Evolutionary conservation across 208 protist species (phyloP).

Genomic region (Trypanosoma conorhini): DNA sequence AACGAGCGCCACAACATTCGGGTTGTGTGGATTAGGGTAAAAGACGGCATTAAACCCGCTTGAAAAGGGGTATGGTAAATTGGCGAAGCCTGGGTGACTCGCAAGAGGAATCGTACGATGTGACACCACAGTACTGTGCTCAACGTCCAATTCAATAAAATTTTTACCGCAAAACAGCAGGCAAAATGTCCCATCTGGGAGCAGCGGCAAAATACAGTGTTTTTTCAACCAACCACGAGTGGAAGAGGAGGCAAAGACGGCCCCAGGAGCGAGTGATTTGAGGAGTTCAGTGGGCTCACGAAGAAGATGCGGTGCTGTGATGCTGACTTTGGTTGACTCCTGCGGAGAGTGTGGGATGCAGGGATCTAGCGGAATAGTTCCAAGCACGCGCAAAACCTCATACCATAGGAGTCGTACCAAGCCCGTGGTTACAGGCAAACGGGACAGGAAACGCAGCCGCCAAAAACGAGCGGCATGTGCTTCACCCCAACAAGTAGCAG

Average conservation of each 20-base stretch:
- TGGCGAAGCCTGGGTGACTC: conserved; percentile 41
- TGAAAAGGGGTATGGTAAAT: conserved; percentile 59
- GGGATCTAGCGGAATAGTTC: conserved; percentile 20
- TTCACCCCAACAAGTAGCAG: conserved; percentile 36
- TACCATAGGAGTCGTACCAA: conserved; percentile 67
- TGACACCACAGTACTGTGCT: conserved; percentile 13
- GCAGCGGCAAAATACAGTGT: conserved; percentile 51
- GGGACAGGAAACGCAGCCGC: conserved; percentile 51
- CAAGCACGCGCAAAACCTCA: conserved; percentile 21
- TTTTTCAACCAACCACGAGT: conserved; percentile 35
- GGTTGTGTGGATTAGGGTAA: conserved; percentile 43
- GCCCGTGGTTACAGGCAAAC: conserved; percentile 43
- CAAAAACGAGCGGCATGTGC: conserved; percentile 57
- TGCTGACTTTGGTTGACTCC: conserved; percentile 15
- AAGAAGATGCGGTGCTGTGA: conserved; percentile 27
- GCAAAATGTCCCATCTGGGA: conserved; percentile 26
- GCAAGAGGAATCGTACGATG: conserved; percentile 22
- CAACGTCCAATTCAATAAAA: conserved; percentile 53
- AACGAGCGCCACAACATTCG: too few relatives aligned
- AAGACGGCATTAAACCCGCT: conserved; percentile 64
- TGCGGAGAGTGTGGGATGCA: conserved; percentile 4
- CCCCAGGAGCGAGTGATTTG: conserved; percentile 7
- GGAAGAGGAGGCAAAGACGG: conserved; percentile 29
- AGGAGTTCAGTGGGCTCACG: conserved; percentile 22
- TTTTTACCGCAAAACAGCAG: conserved; percentile 55